A percentile compares a stretch with the other conserved stretches of the same genome.
phyloP scores from a whole-genome alignment of 495 filamentous ascomycete genomes.

The Echria macrotheca region DNA sequence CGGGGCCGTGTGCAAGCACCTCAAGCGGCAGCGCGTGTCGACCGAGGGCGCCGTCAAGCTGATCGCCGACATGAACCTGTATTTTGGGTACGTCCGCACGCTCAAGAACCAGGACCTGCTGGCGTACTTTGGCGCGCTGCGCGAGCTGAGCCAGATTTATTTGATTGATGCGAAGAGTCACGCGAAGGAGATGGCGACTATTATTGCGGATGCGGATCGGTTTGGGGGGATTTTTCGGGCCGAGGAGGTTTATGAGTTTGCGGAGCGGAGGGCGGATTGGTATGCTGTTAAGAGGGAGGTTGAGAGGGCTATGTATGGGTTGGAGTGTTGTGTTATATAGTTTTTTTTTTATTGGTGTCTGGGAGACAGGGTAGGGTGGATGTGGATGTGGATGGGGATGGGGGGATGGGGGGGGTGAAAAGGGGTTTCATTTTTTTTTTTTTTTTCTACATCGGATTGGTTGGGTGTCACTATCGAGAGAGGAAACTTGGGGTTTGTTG shows the following conservation, averaged over 20 bases:
- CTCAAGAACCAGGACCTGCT: slow-evolving; percentile 78
- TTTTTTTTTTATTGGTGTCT: too few species aligned
- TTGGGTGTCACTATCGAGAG: too few species aligned
- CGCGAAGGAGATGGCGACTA: slow-evolving; percentile 88
- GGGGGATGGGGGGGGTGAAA: too few species aligned
- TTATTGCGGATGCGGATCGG: slow-evolving; percentile 87
- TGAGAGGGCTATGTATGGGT: slow-evolving; percentile 95
- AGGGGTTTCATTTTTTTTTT: too few species aligned
- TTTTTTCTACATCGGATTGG: too few species aligned
- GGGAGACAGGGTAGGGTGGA: too few species aligned
- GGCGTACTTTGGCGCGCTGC: slow-evolving; percentile 84
- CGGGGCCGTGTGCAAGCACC: slow-evolving; percentile 85
- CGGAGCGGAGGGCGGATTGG: slow-evolving; percentile 92
- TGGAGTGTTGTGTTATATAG: slow-evolving; percentile 45
- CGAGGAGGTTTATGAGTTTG: slow-evolving; percentile 97
- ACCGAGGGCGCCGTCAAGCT: slow-evolving; percentile 86
- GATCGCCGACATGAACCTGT: slow-evolving; percentile 94
- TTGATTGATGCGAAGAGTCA: slow-evolving; percentile 81
- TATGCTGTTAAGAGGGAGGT: slow-evolving; percentile 78
- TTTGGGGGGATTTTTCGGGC: slow-evolving; percentile 89
- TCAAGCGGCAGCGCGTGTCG: slow-evolving; percentile 90
- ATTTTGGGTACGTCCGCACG: slow-evolving; percentile 75
- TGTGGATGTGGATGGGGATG: too few species aligned
- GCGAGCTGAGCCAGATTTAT: slow-evolving; percentile 93
- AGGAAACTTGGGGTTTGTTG: too few species aligned